Percentiles rank a stretch among this genome's conserved stretches.
phyloP scores from a whole-genome alignment of 495 filamentous ascomycete species.

The Articulospora tetracladia region DNA sequence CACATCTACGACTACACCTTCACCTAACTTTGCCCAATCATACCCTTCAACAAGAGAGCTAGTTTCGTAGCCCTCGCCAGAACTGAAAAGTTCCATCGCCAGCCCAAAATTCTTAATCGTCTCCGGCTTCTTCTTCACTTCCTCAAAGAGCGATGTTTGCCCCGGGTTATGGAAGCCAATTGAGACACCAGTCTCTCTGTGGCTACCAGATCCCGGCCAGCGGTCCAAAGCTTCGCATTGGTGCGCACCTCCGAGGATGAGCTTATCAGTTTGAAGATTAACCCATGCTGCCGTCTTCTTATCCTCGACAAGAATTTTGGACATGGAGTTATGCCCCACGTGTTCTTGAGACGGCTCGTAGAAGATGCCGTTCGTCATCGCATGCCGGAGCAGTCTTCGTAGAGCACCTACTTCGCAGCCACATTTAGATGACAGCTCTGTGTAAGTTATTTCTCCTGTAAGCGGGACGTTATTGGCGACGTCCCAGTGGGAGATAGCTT shows the following conservation, averaged over 20 bases:
- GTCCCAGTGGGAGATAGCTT: slow-evolving; percentile 27
- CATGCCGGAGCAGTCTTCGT: slow-evolving; percentile 37
- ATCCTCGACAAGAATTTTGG: slow-evolving; percentile 15
- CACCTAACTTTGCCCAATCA: slow-evolving; percentile 9
- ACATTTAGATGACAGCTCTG: slow-evolving; percentile 22
- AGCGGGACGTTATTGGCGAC: slow-evolving; percentile 27
- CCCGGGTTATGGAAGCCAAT: slow-evolving; percentile 9
- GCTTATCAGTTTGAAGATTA: slow-evolving; percentile 10
- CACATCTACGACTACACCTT: slow-evolving; percentile 13
- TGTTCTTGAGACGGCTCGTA: slow-evolving; percentile 33
- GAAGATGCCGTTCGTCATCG: slow-evolving; percentile 48
- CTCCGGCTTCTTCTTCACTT: slow-evolving; percentile 7
- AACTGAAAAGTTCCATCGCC: slow-evolving; percentile 9
- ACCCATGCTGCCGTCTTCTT: slow-evolving; percentile 9
- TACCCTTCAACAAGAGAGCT: slow-evolving; percentile 7
- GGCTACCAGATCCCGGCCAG: slow-evolving; percentile 25
- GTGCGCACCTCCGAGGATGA: slow-evolving; percentile 11
- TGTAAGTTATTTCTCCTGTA: slow-evolving; percentile 35
- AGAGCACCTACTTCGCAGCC: slow-evolving; percentile 17
- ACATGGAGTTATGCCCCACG: slow-evolving; percentile 30
- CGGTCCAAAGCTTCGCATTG: slow-evolving; percentile 24
- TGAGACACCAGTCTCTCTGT: slow-evolving; percentile 20
- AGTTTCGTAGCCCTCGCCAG: slow-evolving; percentile 6
- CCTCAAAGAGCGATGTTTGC: slow-evolving; percentile 3
- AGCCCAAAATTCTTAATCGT: slow-evolving; percentile 9